Evolutionary conservation across 768 basidiomycete species (phyloP), one percentile per base, ranked within the genome.

Genomic region (Ramaria rubella): DNA sequence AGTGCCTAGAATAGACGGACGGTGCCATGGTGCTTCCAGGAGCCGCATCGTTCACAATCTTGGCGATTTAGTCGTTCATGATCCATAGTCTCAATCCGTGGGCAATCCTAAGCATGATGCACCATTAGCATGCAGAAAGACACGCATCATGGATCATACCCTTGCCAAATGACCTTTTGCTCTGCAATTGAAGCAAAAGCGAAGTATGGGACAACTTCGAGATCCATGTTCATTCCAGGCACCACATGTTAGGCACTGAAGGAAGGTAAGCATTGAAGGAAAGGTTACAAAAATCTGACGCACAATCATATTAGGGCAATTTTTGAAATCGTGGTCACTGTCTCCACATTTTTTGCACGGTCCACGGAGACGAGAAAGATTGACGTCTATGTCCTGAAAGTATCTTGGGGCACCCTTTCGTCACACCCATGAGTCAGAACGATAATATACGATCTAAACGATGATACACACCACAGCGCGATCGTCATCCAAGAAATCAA

Each of bases 311-410:
- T 87, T 75, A n/a, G 80, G 74, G 68, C 89, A 92, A n/a, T 81
- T 77, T 27, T 70, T 75, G 0, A 85, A 79, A 62, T 75, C 81
- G 60, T 91, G 89, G 43, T 84, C 77, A 6, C 80, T 85, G 63
- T 88, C 86, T 26, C 87, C 86, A 64, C 89, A 92, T 56, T 81
- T 80, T 67, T 87, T 89, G 74, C 89, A 92, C 11, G 87, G 76
- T 45, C 42, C 42, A 40, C 42, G 36, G 21, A 76, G 75, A 55
- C 78, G 74, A 33, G 68, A 75, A 1, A 75, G 67, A 55, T 77
- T 77, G 9, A 69, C 63, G 11, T 73, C 74, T 36, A 76, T 72
- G 60, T 21, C 64, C 45, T 88, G 79, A 62, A 85, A 92, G 63
- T 90, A 90, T 27, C 90, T 81, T 21, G 42, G 45, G 11, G 40